Base-by-base conservation (phyloP, 1,139 yeast species). In the Geotrichum restrictum region DNA sequence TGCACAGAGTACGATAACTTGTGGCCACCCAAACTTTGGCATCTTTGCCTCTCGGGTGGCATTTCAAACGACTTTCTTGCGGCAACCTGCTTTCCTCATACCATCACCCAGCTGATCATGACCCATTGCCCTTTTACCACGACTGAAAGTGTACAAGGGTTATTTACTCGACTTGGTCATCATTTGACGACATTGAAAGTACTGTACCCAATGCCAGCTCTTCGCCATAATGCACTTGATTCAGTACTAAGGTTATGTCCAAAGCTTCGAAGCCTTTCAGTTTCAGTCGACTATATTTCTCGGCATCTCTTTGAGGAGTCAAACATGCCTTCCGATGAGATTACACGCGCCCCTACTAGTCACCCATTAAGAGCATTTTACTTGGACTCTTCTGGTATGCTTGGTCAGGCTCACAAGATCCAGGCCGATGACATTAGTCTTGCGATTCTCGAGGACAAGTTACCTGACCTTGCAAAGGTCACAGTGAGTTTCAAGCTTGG, bases 371-470 rank as follows among this genome's bases (percentile, higher is more conserved):
- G 74, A 54, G 76, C 81, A 1, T 68, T 93, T 42, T 80, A 81
- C 62, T 76, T 93, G 44, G 94, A 88, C 57, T 84, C 95, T 49
- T 84, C 95, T 59, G 98, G 98, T 1, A 81, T 86, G 71, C 74
- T 91, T 58, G 97, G 98, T 1, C 88, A 93, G 48, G 78, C 88
- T 5, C 80, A 83, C 22, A 87, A 88, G 64, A 71, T 93, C 31
- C 88, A 87, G 61, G 96, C 98, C 0, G 85, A 88, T 59, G 97
- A 91, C 66, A 73, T 93, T 57, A 87, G 95, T 0, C 77, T 89
- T 49, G 97, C 98, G 0, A 70, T 91, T 18, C 77, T 81, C 62
- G 97, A 89, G 57, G 83, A 80, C 8, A 73, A 95, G 60, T 69
- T 93, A 19, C 96, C 96, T 0, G 60, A 73, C 45, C 72, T 93